Evolutionary conservation across 306 rosid genomes (phyloP), one percentile per base, ranked within the genome.

Genomic region (Vigna hirtella): DNA sequence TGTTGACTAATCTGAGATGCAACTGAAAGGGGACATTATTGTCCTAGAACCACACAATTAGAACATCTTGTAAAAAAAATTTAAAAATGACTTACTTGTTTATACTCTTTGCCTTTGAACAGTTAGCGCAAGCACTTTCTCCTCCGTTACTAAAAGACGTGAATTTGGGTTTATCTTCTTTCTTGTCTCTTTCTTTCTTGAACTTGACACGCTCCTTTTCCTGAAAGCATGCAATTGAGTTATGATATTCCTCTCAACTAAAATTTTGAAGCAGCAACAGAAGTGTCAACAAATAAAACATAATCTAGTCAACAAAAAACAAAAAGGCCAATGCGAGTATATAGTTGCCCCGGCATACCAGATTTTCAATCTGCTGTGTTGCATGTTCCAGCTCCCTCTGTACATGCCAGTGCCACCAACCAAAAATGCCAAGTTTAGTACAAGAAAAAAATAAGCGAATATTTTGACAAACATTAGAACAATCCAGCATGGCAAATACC

Each of bases 311-410:
- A 22, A 32, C 58, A 72, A 47, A 68, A 70, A 83, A 57, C 16
- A 40, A 42, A 40, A 42, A 59, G 42, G 48, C 62, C 66, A 76
- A 47, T 11, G 26, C 47, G 61, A 22, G 10, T 51, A 50, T 62
- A 42, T 15, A 51, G 64, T 61, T 28, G 56, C 59, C 52, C 63
- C 49, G 75, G 55, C 93, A 77, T 88, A 94, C 97, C 90, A 81
- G 70, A 76, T 86, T 61, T 22, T 63, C 73, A 58, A 90, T 86
- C 72, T 90, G 86, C 86, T 90, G 80, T 12, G 87, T 84, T 11
- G 87, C 88, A 38, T 64, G 70, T 40, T 84, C 93, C 71, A 91
- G 92, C 93, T 92, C 96, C 88, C 74, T 87, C 94, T 94, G 94
- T 72, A 77, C 71, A 68, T 74, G 57, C 59, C 85, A 58, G 68